phyloP scores from a whole-genome alignment of 768 basidiomycete species.

The Amanita molliuscula region DNA sequence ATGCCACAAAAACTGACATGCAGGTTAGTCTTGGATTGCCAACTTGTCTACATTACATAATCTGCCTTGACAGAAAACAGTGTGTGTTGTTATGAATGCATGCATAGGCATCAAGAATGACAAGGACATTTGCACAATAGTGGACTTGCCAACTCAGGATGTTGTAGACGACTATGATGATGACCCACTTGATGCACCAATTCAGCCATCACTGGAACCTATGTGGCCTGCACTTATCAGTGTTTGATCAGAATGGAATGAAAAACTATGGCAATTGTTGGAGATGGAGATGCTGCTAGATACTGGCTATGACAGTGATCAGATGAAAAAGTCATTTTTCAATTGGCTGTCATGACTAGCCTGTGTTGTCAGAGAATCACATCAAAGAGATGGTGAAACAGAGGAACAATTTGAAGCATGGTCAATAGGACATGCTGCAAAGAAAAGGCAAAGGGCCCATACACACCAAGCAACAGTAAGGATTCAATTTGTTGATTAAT shows the following conservation, averaged over 20 bases:
- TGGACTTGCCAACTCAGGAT: background rate
- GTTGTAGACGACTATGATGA: background rate
- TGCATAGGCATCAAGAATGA: background rate
- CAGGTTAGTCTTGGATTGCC: background rate
- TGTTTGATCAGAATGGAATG: background rate
- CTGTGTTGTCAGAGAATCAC: background rate
- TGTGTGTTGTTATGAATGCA: background rate
- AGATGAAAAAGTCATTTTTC: background rate
- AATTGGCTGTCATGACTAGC: background rate
- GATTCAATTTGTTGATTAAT: too few relatives aligned
- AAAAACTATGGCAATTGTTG: background rate
- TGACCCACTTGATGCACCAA: background rate
- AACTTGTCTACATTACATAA: background rate
- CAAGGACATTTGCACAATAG: background rate
- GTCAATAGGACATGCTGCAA: background rate
- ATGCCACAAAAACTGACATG: background rate
- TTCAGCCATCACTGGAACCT: background rate
- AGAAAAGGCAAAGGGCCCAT: background rate
- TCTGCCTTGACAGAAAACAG: background rate
- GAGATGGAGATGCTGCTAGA: background rate
- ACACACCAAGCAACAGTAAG: background rate
- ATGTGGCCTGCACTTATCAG: background rate
- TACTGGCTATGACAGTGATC: background rate
- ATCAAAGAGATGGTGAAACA: background rate
- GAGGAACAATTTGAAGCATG: background rate